A percentile compares a stretch with the other conserved stretches of the same genome.
phyloP scores from a whole-genome alignment of 2,329 filamentous ascomycete genomes.

The Arthrobotrys iridis region DNA sequence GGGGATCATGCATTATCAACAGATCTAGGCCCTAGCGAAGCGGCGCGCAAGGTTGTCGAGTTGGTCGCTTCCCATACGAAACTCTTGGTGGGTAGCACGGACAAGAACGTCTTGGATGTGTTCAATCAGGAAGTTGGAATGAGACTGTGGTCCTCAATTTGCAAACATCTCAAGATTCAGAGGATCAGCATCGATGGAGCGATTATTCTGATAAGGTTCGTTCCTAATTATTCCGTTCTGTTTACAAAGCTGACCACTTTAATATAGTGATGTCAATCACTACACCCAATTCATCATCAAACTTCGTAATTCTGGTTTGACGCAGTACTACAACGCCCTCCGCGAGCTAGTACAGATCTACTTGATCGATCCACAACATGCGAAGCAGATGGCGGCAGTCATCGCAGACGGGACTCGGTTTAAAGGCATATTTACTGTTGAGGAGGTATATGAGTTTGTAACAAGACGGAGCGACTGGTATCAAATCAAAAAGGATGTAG shows the following conservation, averaged over 20 bases:
- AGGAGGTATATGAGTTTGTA: constrained; percentile 98
- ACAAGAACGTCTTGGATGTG: constrained; percentile 97
- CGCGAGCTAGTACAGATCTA: constrained; percentile 95
- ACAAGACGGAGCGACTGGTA: constrained; percentile 96
- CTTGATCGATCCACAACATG: constrained; percentile 83
- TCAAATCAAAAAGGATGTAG: constrained; percentile 83
- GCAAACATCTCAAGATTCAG: constrained; percentile 97
- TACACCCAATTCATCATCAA: constrained; percentile 86
- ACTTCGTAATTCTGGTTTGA: constrained; percentile 81
- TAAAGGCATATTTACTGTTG: constrained; percentile 88
- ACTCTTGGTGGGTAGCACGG: constrained; percentile 93
- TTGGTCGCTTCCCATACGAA: constrained; percentile 87
- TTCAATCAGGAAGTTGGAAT: constrained; percentile 98
- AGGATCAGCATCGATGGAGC: constrained; percentile 89
- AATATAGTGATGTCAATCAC: constrained; percentile 85
- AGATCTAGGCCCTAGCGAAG: constrained; percentile 78
- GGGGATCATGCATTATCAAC: constrained; percentile 60
- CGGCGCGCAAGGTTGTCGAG: constrained; percentile 81
- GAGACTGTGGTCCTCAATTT: constrained; percentile 87
- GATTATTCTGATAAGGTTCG: constrained; percentile 80
- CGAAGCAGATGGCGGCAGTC: constrained; percentile 92
- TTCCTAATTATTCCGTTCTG: background rate
- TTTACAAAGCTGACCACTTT: background rate
- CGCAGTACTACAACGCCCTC: constrained; percentile 90
- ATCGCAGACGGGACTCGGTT: constrained; percentile 93